phyloP scores from a whole-genome alignment of 2,329 filamentous ascomycete species.

The Colletotrichum eleusines region DNA sequence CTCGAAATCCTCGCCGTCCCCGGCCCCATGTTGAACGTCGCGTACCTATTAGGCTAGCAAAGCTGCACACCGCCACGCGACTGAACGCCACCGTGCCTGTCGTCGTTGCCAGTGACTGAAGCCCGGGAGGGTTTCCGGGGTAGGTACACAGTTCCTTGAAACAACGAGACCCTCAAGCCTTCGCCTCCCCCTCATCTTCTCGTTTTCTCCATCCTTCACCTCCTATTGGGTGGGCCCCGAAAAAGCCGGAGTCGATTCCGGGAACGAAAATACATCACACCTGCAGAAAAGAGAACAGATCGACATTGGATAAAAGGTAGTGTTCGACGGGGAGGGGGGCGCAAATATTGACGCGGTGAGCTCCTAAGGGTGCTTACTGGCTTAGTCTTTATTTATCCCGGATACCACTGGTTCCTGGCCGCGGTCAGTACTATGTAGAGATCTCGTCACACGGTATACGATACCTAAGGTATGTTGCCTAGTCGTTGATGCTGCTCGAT shows the following conservation, averaged over 20 bases:
- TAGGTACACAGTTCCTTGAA: slow-evolving; percentile 20
- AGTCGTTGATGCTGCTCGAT: not conserved
- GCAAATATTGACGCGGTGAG: not conserved
- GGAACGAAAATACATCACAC: not conserved
- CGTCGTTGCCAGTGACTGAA: slow-evolving; percentile 1
- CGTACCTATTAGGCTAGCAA: not conserved
- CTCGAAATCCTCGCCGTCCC: not conserved
- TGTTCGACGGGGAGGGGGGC: not conserved
- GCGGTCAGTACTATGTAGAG: not conserved
- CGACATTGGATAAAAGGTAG: not conserved
- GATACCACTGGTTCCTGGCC: not conserved
- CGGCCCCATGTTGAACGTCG: not conserved
- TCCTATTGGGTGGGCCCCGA: slow-evolving; percentile 15
- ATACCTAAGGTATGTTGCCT: not conserved
- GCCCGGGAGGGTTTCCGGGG: slow-evolving; percentile 11
- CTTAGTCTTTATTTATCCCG: too few relatives aligned
- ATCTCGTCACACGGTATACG: not conserved
- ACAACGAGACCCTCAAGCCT: slow-evolving; percentile 19
- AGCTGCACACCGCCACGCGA: slow-evolving; percentile 6
- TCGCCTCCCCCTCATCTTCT: not conserved
- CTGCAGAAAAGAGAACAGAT: not conserved
- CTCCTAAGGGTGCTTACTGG: not conserved
- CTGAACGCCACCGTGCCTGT: slow-evolving; percentile 12
- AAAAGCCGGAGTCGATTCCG: slow-evolving; percentile 21
- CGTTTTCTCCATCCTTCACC: not conserved